Evolutionary conservation across 2,329 filamentous ascomycete genomes (phyloP).

Genomic region (Colletotrichum paranaense): DNA sequence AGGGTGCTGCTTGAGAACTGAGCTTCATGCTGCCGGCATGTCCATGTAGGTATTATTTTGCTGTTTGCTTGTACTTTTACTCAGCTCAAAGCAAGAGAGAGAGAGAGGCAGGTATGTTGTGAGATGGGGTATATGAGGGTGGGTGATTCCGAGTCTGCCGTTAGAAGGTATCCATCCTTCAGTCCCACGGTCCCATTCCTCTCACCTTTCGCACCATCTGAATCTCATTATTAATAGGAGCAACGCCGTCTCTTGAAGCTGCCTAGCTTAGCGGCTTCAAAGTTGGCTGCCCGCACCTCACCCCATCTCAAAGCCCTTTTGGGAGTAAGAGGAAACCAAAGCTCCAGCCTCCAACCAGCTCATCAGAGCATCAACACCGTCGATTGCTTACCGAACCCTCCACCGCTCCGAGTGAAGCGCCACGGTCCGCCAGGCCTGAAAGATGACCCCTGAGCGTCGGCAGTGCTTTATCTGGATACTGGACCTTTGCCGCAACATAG

Average conservation of each 20-base stretch:
- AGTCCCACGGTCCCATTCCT: not conserved
- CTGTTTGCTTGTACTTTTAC: not conserved
- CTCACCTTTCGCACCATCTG: not conserved
- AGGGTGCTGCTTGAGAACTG: not conserved
- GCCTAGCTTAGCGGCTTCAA: constrained; percentile 9
- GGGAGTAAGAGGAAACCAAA: not conserved
- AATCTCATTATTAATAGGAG: constrained; percentile 20
- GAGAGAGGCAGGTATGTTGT: too few relatives aligned
- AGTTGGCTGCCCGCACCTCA: constrained; percentile 15
- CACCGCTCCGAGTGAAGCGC: not conserved
- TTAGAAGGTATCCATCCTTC: not conserved
- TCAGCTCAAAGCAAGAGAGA: not conserved
- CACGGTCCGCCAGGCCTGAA: constrained; percentile 5
- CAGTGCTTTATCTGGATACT: not conserved
- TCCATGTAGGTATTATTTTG: not conserved
- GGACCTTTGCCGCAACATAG: not conserved
- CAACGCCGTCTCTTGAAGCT: not conserved
- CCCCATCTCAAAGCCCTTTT: not conserved
- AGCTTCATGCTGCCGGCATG: not conserved
- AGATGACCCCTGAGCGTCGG: constrained; percentile 23
- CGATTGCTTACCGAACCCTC: not conserved
- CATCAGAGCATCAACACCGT: not conserved
- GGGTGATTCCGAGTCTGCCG: not conserved
- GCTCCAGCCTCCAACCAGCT: not conserved
- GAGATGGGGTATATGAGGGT: not conserved